A percentile compares a stretch with the other conserved stretches of the same genome.
Conservation (phyloP, 2,329 filamentous ascomycete genomes). For the Microdochium trichocladiopsis region DNA sequence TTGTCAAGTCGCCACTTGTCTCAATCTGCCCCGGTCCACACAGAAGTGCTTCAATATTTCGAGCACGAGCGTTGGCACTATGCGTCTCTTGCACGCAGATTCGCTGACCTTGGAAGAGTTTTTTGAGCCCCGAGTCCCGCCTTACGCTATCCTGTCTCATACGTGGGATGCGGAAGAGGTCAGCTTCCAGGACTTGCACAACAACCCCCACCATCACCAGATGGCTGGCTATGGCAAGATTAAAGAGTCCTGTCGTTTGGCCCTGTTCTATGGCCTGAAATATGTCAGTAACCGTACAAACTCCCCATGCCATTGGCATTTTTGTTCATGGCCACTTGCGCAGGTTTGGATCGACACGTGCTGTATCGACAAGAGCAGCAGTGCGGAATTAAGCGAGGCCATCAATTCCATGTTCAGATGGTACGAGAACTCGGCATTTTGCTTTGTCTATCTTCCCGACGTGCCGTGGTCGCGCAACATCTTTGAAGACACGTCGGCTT, state of each 20-base stretch:
- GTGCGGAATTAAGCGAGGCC: background rate
- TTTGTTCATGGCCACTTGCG: background rate
- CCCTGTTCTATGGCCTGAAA: background rate
- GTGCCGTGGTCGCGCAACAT: background rate
- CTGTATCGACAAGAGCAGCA: background rate
- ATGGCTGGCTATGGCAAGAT: background rate
- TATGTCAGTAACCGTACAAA: background rate
- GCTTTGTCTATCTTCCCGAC: background rate
- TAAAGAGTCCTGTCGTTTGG: background rate
- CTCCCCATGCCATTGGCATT: background rate
- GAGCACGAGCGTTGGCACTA: no score
- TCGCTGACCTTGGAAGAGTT: conserved; percentile 6
- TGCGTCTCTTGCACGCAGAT: no score
- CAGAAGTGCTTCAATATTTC: no score
- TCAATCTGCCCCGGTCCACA: no score
- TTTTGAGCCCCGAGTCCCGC: background rate
- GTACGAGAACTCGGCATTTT: background rate
- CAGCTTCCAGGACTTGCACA: conserved; percentile 11
- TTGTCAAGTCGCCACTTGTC: no score
- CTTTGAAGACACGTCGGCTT: background rate
- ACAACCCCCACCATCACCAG: background rate
- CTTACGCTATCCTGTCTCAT: conserved; percentile 2
- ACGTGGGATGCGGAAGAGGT: conserved; percentile 12
- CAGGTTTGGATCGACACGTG: conserved; percentile 14
- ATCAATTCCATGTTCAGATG: background rate